Evolutionary conservation across 331 rosid genomes (phyloP).

Genomic region (Prunus yedoensis): DNA sequence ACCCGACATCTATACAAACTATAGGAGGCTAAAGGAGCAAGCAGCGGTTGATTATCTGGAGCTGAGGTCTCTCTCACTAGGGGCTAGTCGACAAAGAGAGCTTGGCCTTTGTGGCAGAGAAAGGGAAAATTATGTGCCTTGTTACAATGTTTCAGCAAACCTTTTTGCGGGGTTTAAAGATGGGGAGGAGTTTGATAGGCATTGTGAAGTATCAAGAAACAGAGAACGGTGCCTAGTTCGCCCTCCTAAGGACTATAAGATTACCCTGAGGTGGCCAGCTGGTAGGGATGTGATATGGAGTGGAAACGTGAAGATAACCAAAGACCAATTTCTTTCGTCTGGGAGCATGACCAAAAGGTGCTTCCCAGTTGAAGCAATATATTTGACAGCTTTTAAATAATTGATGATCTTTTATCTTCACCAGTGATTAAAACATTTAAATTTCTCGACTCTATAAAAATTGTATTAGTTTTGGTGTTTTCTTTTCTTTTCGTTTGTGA

Average conservation of each 20-base stretch:
- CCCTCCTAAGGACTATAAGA: conserved; percentile 95
- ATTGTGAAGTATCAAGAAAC: conserved; percentile 57
- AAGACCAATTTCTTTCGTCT: conserved; percentile 94
- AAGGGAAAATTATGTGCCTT: conserved; percentile 83
- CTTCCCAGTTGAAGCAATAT: not conserved
- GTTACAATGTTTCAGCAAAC: conserved; percentile 79
- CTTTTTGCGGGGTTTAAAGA: conserved; percentile 62
- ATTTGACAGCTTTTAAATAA: not conserved
- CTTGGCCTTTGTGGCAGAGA: conserved; percentile 81
- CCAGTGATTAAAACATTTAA: not conserved
- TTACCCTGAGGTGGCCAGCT: conserved; percentile 86
- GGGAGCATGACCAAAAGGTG: conserved; percentile 99
- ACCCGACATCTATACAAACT: conserved; percentile 64
- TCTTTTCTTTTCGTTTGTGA: conserved; percentile 10
- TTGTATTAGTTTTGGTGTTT: not conserved
- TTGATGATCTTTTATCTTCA: not conserved
- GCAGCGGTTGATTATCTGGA: conserved; percentile 82
- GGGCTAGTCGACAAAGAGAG: conserved; percentile 59
- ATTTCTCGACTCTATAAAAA: not conserved
- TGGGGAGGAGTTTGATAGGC: conserved; percentile 93
- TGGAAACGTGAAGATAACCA: conserved; percentile 90
- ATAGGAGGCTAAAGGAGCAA: conserved; percentile 91
- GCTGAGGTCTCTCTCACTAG: conserved; percentile 62
- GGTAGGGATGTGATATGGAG: conserved; percentile 98
- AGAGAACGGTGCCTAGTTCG: conserved; percentile 74